phyloP scores from a whole-genome alignment of 768 basidiomycete genomes.

The Calocera cornea region DNA sequence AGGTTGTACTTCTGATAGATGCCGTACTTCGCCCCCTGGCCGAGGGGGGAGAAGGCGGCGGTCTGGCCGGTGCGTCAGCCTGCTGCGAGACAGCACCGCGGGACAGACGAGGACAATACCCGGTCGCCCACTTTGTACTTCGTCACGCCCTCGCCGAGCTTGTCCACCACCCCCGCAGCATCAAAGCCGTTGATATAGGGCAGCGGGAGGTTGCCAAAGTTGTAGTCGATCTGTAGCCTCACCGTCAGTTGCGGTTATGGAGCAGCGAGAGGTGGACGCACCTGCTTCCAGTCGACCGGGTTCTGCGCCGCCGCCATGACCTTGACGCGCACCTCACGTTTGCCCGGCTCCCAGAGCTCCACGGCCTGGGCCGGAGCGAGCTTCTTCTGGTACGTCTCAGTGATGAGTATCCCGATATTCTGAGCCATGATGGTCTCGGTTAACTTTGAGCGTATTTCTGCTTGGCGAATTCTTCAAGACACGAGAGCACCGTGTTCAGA shows the following conservation, averaged over 20 bases:
- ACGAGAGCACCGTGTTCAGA: too few species aligned
- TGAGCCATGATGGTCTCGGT: conserved; percentile 7
- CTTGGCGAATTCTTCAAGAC: too few species aligned
- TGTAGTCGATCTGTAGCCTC: conserved; percentile 8
- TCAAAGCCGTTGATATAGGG: conserved; percentile 39
- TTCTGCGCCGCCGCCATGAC: conserved; percentile 33
- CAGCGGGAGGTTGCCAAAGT: conserved; percentile 17
- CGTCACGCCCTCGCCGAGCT: conserved; percentile 39
- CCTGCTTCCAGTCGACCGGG: conserved; percentile 38
- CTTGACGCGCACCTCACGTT: conserved; percentile 6
- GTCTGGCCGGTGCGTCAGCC: neutral
- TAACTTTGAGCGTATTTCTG: too few species aligned
- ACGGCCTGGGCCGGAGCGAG: conserved; percentile 6
- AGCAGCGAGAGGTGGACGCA: neutral
- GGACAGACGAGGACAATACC: conserved; percentile 27
- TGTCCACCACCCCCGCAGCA: conserved; percentile 38
- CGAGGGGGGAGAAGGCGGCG: neutral
- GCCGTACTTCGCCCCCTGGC: neutral
- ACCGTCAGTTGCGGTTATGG: neutral
- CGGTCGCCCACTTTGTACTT: conserved; percentile 39
- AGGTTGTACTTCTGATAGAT: conserved; percentile 7
- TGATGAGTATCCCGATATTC: conserved; percentile 1
- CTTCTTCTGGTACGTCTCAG: conserved; percentile 8
- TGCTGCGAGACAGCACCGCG: neutral
- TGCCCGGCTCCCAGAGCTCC: conserved; percentile 9